Evolutionary conservation across 164 flowering plant genomes (phyloP), one percentile per base, ranked within the genome.

Genomic region (Stephania japonica): DNA sequence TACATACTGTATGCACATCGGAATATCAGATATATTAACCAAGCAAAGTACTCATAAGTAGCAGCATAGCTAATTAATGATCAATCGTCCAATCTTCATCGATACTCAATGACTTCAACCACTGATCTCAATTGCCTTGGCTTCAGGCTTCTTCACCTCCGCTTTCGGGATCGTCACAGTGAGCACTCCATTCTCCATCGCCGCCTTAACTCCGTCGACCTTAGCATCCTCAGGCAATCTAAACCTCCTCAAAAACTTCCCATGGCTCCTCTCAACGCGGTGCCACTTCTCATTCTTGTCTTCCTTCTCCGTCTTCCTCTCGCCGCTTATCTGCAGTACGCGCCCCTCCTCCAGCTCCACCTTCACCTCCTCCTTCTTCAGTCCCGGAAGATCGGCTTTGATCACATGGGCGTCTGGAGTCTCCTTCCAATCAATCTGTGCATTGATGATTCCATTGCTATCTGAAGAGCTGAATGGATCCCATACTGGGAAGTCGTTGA

Each of bases 321-420:
- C 82, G 2, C 81, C 85, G 32, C 80, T 78, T 24, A 83, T 83
- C 77, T 78, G 56, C 32, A 83, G 70, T 6, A 83, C 76, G 7
- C 38, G 75, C 3, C 78, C 84, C 16, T 83, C 86, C 23, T 83
- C 84, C 5, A 83, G 70, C 47, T 83, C 81, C 59, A 83, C 84
- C 78, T 77, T 81, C 72, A 83, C 80, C 68, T 81, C 80, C 59
- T 81, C 85, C 75, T 80, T 83, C 70, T 70, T 83, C 24, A 83
- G 21, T 9, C 85, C 85, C 16, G 85, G 85, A n/a, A 83, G 72
- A 44, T 83, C 83, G 2, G 79, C 83, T 38, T 71, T 83, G 80
- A 81, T 75, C 6, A 81, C 72, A 67, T 83, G 86, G 14, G 81
- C 79, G 42, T 79, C 76, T 11, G 79, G 76, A n/a, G 84, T 83